Evolutionary conservation across 495 filamentous ascomycete species (phyloP).

Genomic region (Xylaria bambusicola): DNA sequence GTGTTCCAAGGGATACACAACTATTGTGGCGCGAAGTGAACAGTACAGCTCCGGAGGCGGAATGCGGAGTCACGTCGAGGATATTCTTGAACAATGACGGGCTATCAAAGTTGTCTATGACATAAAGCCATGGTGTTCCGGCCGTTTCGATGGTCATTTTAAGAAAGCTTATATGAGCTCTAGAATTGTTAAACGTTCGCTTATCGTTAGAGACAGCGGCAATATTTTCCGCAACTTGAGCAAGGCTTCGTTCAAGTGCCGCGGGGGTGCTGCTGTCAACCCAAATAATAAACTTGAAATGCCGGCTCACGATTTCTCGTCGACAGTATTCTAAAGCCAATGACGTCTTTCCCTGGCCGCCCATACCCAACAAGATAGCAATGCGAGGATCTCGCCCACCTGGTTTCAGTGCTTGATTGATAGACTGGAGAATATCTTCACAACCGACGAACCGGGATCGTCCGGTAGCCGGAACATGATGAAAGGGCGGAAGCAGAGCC

Average conservation of each 20-base stretch:
- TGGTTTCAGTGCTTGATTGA: not conserved
- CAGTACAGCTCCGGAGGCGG: constrained; percentile 3
- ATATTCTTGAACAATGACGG: constrained; percentile 6
- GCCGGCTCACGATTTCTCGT: constrained; percentile 4
- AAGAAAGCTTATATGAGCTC: constrained; percentile 1
- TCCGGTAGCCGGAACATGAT: constrained; percentile 2
- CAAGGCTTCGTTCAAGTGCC: not conserved
- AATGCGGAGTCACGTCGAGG: constrained; percentile 2
- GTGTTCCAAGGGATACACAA: constrained; percentile 1
- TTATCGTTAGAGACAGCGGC: not conserved
- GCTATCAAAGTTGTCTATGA: constrained; percentile 7
- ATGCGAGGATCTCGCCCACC: constrained; percentile 2
- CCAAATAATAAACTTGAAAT: constrained; percentile 9
- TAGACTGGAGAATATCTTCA: constrained; percentile 12
- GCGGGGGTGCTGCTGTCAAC: constrained; percentile 4
- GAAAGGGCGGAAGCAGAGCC: not conserved
- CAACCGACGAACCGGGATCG: constrained; percentile 4
- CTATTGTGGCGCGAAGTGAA: constrained; percentile 7
- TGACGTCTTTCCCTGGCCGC: constrained; percentile 8
- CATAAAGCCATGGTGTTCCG: not conserved
- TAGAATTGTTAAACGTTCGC: not conserved
- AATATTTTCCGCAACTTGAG: constrained; percentile 7
- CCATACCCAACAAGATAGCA: constrained; percentile 7
- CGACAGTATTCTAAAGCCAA: constrained; percentile 4
- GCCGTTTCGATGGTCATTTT: not conserved